Evolutionary conservation across 257 asterid species (phyloP), one percentile per base, ranked within the genome.

Genomic region (Solanum bulbocastanum): DNA sequence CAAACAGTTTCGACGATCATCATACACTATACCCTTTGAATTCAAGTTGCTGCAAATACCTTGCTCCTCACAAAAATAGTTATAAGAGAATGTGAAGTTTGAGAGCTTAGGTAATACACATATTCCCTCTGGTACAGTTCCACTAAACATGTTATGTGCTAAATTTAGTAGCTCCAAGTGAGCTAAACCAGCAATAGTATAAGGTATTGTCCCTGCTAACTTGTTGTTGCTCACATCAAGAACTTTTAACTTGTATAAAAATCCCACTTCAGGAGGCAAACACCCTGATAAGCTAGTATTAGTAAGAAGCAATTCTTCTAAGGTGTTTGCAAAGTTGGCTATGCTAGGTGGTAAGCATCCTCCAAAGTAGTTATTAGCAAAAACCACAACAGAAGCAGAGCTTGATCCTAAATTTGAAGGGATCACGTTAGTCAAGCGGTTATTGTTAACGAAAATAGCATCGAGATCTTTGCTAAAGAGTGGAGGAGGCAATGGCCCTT

Each of bases 311-410:
- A 95, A 89, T 23, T 95, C 98, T 85, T 94, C 97, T 4, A 95
- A 78, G 3, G 92, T 90, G 90, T 91, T 37, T 15, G 96, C 98
- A 40, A 92, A 90, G 56, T 93, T 92, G 46, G 91, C 91, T 68
- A 94, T 93, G 89, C 92, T 91, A 1, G 93, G 93, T 6, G 98
- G 95, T n/a, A 95, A 90, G 88, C 94, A 91, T 11, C 98, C 98
- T 18, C 87, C 90, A 42, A 95, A 86, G 12, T 87, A 85, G 91
- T 95, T 95, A 89, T 95, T 93, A 16, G 98, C 96, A 66, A 95
- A 93, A 25, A 94, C 98, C 44, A 94, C 88, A 12, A 94, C 98
- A 11, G 94, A 90, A 71, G 96, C 96, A 27, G 95, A 83, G 83
- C 91, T 83, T 6, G 91, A 39, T 52, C 95, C 96, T 2, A 94